phyloP scores from a whole-genome alignment of 768 basidiomycete species.

The Boletus rubroflammeus region DNA sequence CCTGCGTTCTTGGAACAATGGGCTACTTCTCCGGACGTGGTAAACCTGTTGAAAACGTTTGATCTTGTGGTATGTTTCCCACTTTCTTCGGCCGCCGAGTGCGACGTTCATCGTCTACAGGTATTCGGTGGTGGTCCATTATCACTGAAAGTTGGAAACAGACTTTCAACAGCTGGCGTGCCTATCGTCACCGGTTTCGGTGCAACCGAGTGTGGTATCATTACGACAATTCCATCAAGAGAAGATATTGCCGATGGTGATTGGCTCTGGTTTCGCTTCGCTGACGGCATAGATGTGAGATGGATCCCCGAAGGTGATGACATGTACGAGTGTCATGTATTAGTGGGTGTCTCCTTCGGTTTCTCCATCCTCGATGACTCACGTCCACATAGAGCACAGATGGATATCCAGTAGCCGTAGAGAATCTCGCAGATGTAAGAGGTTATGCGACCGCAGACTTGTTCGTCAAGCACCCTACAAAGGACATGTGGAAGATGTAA shows the following conservation, averaged over 20 bases:
- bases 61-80: background rate
- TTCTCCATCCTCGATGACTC: background rate
- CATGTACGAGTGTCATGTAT: conserved; percentile 34
- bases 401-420: background rate
- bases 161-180: conserved; percentile 13
- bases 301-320: conserved; percentile 31
- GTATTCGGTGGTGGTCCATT: conserved; percentile 13
- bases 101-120: background rate
- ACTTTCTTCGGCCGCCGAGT: too few species aligned
- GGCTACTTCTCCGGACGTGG: conserved; percentile 1
- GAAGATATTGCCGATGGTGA: conserved; percentile 12
- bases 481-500: conserved; percentile 21
- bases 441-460: conserved; percentile 41
- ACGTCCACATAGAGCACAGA: background rate
- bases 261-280: conserved; percentile 14
- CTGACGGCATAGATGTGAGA: conserved; percentile 14
- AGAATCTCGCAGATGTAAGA: conserved; percentile 36
- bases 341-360: conserved; percentile 20
- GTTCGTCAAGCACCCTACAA: conserved; percentile 42
- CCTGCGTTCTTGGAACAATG: conserved; percentile 21
- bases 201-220: conserved; percentile 20
- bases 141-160: conserved; percentile 10
- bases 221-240: background rate
- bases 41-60: background rate
- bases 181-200: conserved; percentile 12